phyloP scores from a whole-genome alignment of 1,284 basidiomycete species.

The Rhodotorula glutinis region DNA sequence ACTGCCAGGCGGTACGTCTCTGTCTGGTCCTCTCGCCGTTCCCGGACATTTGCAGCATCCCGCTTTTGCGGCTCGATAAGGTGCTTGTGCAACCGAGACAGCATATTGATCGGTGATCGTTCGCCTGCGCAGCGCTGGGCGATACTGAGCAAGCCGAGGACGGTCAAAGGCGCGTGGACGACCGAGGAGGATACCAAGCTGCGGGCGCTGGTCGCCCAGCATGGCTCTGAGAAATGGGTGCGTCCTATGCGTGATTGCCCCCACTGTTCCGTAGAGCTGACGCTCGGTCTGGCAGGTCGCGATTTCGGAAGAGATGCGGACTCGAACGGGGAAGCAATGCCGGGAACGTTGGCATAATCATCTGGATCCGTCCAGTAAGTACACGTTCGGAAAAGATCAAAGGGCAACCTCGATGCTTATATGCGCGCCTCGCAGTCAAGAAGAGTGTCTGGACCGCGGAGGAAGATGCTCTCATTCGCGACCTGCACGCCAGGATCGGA shows the following conservation, averaged over 20 bases:
- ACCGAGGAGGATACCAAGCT: constrained; percentile 39
- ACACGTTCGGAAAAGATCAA: background rate
- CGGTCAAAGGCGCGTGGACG: constrained; percentile 43
- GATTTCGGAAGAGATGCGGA: constrained; percentile 41
- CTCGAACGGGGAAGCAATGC: constrained; percentile 45
- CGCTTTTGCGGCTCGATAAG: too few relatives aligned
- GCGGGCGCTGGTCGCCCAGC: constrained; percentile 36
- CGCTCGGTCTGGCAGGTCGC: constrained; percentile 21
- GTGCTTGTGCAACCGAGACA: too few relatives aligned
- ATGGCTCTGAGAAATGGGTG: constrained; percentile 45
- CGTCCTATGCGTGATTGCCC: background rate
- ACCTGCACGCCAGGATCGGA: constrained; percentile 41
- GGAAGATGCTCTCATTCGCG: constrained; percentile 42
- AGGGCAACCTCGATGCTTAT: too few relatives aligned
- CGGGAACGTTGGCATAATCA: constrained; percentile 47
- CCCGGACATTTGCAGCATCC: too few relatives aligned
- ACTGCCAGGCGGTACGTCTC: constrained; percentile 23
- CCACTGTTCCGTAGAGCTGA: too few relatives aligned
- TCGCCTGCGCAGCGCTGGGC: constrained; percentile 28
- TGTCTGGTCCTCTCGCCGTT: background rate
- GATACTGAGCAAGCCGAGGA: constrained; percentile 27
- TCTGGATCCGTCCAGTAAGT: constrained; percentile 43
- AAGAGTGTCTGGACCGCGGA: constrained; percentile 43
- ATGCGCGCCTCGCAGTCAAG: constrained; percentile 33
- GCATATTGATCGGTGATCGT: background rate